Conservation (phyloP, 306 rosid genomes). For the Parietaria judaica region DNA sequence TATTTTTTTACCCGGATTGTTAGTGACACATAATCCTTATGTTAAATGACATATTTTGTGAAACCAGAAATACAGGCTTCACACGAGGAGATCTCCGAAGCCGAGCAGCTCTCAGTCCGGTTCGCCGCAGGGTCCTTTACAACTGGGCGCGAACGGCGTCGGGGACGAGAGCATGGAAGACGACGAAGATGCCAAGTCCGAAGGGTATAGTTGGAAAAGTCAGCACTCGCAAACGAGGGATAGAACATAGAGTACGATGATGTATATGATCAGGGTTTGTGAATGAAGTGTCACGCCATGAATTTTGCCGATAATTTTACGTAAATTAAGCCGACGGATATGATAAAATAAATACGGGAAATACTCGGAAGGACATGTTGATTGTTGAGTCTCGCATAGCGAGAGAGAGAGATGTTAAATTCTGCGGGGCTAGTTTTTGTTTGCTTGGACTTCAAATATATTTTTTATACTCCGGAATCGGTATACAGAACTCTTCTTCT, state of each 20-base stretch:
- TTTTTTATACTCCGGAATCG: constrained; percentile 18
- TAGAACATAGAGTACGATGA: constrained; percentile 21
- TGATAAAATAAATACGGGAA: constrained; percentile 29
- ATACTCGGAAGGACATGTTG: constrained; percentile 34
- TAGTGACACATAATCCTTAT: background rate
- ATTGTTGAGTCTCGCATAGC: constrained; percentile 20
- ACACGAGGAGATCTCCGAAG: constrained; percentile 75
- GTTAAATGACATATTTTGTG: no score
- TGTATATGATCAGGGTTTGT: constrained; percentile 45
- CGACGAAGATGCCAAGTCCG: constrained; percentile 74
- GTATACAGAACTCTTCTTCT: constrained; percentile 20
- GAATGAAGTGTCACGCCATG: constrained; percentile 17
- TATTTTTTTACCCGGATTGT: no score
- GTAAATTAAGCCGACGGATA: constrained; percentile 27
- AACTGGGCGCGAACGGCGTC: constrained; percentile 52
- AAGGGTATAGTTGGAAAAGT: constrained; percentile 69
- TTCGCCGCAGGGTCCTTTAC: constrained; percentile 93
- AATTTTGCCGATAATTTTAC: constrained; percentile 66
- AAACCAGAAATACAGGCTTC: constrained; percentile 88
- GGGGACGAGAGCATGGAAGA: constrained; percentile 67
- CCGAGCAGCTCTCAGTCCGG: constrained; percentile 69
- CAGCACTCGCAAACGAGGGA: constrained; percentile 34
- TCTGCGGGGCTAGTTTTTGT: constrained; percentile 63
- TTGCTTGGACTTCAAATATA: constrained; percentile 27
- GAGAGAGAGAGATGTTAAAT: constrained; percentile 36